Evolutionary conservation across 805 yeast species (phyloP).

Genomic region (Suhomyces sp.): DNA sequence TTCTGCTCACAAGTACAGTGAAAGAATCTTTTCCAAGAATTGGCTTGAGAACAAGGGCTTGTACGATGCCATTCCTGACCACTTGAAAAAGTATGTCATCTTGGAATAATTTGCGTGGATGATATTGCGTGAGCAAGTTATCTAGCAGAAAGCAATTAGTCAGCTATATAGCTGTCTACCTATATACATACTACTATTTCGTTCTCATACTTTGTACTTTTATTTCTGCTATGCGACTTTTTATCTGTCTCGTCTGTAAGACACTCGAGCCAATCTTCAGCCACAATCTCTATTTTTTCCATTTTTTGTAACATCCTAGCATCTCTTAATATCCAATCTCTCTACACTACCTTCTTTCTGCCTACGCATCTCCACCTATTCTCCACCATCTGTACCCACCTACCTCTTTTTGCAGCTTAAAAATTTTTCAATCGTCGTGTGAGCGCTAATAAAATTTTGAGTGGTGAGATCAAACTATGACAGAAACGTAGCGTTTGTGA

Average conservation of each 20-base stretch:
- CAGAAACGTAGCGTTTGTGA: background rate
- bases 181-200: background rate
- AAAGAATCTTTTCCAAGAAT: slow-evolving; percentile 68
- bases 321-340: background rate
- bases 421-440: slow-evolving; percentile 5
- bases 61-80: slow-evolving; percentile 63
- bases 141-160: no score
- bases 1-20: slow-evolving; percentile 86
- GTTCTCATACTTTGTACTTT: background rate
- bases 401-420: background rate
- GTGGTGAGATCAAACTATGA: slow-evolving; percentile 1
- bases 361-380: background rate
- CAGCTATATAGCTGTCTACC: no score
- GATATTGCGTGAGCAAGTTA: background rate
- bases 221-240: background rate
- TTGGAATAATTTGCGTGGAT: slow-evolving; percentile 29
- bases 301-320: background rate
- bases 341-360: background rate
- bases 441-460: slow-evolving; percentile 5
- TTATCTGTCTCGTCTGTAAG: background rate
- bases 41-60: slow-evolving; percentile 76
- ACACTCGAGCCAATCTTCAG: background rate
- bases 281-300: background rate
- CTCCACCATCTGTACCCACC: background rate
- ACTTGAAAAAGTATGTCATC: slow-evolving; percentile 63